phyloP scores from a whole-genome alignment of 2,329 filamentous ascomycete species.

The Beauveria bassiana region DNA sequence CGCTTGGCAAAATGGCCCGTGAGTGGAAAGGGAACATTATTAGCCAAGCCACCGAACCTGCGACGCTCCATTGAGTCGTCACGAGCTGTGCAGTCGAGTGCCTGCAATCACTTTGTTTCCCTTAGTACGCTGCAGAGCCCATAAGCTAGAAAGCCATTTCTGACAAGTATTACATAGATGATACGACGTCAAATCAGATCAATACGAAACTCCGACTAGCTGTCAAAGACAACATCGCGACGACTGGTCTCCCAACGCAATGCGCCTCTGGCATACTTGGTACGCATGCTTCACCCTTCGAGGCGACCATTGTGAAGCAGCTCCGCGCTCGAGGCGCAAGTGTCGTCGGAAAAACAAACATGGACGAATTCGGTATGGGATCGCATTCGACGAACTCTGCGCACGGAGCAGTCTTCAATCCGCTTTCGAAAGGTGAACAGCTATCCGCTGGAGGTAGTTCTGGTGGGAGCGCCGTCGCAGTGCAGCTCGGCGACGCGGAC shows the following conservation, averaged over 20 bases:
- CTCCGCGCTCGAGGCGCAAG: constrained; percentile 55
- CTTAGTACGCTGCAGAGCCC: constrained; percentile 15
- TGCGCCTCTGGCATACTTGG: constrained; percentile 71
- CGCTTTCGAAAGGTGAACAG: constrained; percentile 26
- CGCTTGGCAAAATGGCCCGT: constrained; percentile 13
- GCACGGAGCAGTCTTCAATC: constrained; percentile 56
- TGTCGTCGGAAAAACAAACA: constrained; percentile 74
- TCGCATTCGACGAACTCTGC: constrained; percentile 69
- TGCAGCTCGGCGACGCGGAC: constrained; percentile 51
- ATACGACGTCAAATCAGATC: background rate
- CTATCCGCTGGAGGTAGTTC: constrained; percentile 82
- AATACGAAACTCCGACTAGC: constrained; percentile 39
- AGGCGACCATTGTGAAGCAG: constrained; percentile 70
- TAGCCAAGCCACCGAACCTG: background rate
- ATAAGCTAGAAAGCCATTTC: background rate
- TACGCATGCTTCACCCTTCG: constrained; percentile 67
- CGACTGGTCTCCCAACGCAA: constrained; percentile 60
- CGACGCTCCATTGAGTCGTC: background rate
- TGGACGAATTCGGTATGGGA: constrained; percentile 96
- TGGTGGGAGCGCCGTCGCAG: constrained; percentile 83
- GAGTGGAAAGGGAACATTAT: background rate
- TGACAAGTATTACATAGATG: background rate
- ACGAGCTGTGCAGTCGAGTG: constrained; percentile 17
- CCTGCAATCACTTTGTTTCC: constrained; percentile 30
- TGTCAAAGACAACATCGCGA: constrained; percentile 73